phyloP scores from a whole-genome alignment of 352 stramenopile genomes.

The Phytophthora multivora region DNA sequence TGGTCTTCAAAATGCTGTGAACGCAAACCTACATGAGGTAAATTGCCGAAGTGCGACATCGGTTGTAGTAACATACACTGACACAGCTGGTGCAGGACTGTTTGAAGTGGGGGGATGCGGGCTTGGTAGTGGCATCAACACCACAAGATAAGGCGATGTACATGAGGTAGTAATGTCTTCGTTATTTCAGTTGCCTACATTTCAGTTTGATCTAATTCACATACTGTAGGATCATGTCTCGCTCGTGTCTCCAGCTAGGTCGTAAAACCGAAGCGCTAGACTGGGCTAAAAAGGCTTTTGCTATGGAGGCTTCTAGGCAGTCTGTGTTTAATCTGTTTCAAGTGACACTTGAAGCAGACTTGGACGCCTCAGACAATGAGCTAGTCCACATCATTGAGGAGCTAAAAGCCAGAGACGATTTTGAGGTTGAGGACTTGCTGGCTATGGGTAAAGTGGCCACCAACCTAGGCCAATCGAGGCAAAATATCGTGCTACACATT shows the following conservation, averaged over 20 bases:
- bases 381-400: constrained; percentile 34
- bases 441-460: constrained; percentile 51
- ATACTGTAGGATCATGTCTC: constrained; percentile 36
- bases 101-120: constrained; percentile 52
- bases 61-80: neutral
- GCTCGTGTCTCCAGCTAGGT: constrained; percentile 46
- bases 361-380: constrained; percentile 10
- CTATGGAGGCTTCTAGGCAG: constrained; percentile 58
- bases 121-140: constrained; percentile 23
- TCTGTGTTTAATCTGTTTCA: constrained; percentile 67
- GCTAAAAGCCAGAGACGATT: constrained; percentile 61
- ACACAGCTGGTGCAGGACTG: constrained; percentile 36
- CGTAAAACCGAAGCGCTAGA: constrained; percentile 31
- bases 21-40: constrained; percentile 49
- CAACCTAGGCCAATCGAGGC: constrained; percentile 25
- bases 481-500: constrained; percentile 50
- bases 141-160: constrained; percentile 49
- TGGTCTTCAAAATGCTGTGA: constrained; percentile 45
- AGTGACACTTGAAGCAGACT: constrained; percentile 33
- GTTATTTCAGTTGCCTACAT: neutral
- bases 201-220: neutral
- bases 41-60: neutral
- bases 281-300: constrained; percentile 55
- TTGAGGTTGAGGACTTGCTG: constrained; percentile 66
- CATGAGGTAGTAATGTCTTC: constrained; percentile 46